Evolutionary conservation across 2,329 filamentous ascomycete genomes (phyloP).

Genomic region (Moelleriella libera): DNA sequence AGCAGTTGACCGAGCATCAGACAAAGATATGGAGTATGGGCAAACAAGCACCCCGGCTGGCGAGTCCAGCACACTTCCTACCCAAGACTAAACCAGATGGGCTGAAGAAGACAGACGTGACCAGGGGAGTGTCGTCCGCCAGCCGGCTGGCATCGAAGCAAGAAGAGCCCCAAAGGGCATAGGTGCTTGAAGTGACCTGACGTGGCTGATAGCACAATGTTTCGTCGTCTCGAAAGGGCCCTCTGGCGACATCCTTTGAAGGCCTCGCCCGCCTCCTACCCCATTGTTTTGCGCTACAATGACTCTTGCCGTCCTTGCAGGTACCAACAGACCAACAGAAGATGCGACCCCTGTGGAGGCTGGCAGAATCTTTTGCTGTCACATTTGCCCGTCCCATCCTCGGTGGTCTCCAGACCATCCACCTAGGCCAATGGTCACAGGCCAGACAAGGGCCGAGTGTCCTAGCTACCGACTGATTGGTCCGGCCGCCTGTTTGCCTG

Average conservation of each 20-base stretch:
- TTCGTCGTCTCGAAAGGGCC: neutral
- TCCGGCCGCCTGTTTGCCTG: constrained; percentile 6
- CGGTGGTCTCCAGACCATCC: neutral
- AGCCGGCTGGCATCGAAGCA: constrained; percentile 4
- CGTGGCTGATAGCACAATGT: constrained; percentile 1
- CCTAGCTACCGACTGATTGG: constrained; percentile 6
- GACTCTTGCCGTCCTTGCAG: neutral
- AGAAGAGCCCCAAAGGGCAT: constrained; percentile 2
- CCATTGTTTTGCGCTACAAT: neutral
- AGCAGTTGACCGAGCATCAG: constrained; percentile 1
- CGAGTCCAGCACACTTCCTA: constrained; percentile 1
- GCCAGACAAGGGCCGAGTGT: neutral
- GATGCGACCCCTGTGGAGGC: neutral
- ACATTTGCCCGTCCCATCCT: neutral
- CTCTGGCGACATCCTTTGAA: neutral
- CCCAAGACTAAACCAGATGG: constrained; percentile 1
- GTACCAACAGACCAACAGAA: neutral
- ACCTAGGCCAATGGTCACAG: neutral
- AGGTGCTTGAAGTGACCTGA: constrained; percentile 3
- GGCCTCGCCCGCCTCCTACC: neutral
- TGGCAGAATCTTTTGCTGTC: neutral
- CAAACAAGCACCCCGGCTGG: constrained; percentile 3
- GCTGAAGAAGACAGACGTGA: neutral
- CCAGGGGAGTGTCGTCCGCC: constrained; percentile 1
- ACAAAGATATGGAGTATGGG: neutral